A percentile compares a stretch with the other conserved stretches of the same genome.
Evolutionary conservation across 345 rosid species (phyloP).

Genomic region (Isatis tinctoria): DNA sequence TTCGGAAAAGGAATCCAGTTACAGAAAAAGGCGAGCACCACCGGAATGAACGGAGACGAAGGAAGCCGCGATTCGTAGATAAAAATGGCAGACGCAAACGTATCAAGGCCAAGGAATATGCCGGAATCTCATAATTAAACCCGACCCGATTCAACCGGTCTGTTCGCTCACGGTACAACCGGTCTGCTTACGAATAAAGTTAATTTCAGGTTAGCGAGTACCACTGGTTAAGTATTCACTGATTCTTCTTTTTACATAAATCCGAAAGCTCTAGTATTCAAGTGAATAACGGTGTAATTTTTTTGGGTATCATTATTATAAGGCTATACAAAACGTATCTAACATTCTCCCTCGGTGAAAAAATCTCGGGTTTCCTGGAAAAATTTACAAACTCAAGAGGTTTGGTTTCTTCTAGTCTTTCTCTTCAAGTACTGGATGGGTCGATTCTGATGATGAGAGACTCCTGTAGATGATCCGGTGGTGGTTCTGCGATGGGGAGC

Average conservation of each 20-base stretch:
- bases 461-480: constrained; percentile 22
- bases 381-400: constrained; percentile 19
- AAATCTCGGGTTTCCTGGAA: not conserved
- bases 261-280: not conserved
- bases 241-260: not conserved
- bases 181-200: not conserved
- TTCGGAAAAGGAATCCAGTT: not conserved
- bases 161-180: not conserved
- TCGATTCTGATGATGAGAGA: constrained; percentile 34
- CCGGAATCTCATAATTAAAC: not conserved
- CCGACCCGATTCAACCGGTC: not conserved
- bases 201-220: not conserved
- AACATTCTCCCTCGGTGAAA: not conserved
- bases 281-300: not conserved
- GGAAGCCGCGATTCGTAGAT: not conserved
- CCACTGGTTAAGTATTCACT: not conserved
- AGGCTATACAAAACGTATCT: constrained; percentile 23
- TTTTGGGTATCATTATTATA: not conserved
- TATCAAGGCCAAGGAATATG: constrained; percentile 7
- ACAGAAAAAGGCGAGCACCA: not conserved
- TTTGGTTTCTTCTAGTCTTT: not conserved
- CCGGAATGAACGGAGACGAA: constrained; percentile 1
- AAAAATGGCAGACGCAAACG: not conserved
- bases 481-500: constrained; percentile 25
- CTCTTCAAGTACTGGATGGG: constrained; percentile 4